Evolutionary conservation across 2,329 filamentous ascomycete genomes (phyloP).

Genomic region (Pseudopyricularia cyperi): DNA sequence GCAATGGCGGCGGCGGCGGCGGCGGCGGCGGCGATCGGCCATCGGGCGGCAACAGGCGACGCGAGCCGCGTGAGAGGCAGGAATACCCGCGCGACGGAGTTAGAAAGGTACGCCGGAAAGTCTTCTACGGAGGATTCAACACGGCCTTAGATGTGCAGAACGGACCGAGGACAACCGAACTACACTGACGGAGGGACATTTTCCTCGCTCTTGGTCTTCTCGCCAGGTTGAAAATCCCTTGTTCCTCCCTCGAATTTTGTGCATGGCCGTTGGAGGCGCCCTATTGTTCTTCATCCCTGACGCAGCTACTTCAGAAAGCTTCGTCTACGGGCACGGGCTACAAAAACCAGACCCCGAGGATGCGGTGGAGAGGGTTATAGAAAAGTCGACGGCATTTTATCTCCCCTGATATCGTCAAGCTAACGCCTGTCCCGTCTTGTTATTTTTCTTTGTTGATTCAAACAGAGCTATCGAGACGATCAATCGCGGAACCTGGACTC

Average conservation of each 20-base stretch:
- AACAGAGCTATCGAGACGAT: constrained; percentile 49
- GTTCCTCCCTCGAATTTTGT: too few relatives aligned
- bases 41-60: constrained; percentile 17
- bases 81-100: constrained; percentile 66
- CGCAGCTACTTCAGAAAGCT: not conserved
- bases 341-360: not conserved
- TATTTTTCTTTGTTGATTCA: constrained; percentile 4
- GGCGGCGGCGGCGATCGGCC: constrained; percentile 11
- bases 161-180: too few relatives aligned
- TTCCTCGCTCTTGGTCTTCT: too few relatives aligned
- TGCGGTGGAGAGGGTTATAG: not conserved
- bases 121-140: not conserved
- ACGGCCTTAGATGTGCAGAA: too few relatives aligned
- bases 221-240: too few relatives aligned
- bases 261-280: too few relatives aligned
- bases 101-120: constrained; percentile 57
- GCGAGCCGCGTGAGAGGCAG: constrained; percentile 21
- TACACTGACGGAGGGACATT: too few relatives aligned
- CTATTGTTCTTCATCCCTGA: too few relatives aligned
- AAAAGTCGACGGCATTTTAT: not conserved
- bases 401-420: constrained; percentile 9
- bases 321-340: too few relatives aligned
- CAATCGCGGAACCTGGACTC: constrained; percentile 55
- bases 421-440: constrained; percentile 17
- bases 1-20: constrained; percentile 16